These are phyloP conservation scores for Syzygium aqueum DNA, from an alignment of 345 rosid species.

Conservation along the genomic window DNA sequence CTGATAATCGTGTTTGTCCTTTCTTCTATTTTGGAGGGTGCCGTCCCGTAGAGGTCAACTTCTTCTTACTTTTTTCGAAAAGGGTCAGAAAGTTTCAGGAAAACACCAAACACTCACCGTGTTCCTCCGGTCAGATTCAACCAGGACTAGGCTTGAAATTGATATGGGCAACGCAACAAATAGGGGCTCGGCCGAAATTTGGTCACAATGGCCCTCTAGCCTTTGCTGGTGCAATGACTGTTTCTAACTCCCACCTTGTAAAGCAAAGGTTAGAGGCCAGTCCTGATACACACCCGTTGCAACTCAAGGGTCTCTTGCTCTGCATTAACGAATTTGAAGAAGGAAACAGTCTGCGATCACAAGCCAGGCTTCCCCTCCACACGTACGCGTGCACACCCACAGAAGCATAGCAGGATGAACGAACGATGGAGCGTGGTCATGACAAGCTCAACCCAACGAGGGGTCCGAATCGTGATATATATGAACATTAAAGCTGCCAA, in stretches of 20 bases:
- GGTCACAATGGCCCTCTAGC: background rate
- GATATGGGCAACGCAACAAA: background rate
- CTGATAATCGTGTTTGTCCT: background rate
- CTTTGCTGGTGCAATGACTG: background rate
- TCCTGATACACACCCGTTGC: background rate
- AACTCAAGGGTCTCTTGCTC: background rate
- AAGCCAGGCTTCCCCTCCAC: background rate
- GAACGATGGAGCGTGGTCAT: background rate
- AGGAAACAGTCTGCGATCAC: background rate
- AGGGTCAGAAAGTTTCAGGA: background rate
- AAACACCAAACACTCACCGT: background rate
- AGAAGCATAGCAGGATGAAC: background rate
- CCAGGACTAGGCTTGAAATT: background rate
- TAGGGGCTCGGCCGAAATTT: background rate
- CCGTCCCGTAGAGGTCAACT: background rate
- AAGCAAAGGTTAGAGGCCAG: background rate
- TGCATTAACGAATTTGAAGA: background rate
- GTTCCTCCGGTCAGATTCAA: background rate
- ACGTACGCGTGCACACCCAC: background rate
- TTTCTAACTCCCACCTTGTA: background rate
- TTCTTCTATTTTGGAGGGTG: background rate
- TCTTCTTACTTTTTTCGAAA: background rate
- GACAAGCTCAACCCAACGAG: background rate
- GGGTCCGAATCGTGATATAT: background rate
- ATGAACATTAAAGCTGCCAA: background rate